Conservation (phyloP, 495 filamentous ascomycete genomes). For the Penicillium subrubescens region DNA sequence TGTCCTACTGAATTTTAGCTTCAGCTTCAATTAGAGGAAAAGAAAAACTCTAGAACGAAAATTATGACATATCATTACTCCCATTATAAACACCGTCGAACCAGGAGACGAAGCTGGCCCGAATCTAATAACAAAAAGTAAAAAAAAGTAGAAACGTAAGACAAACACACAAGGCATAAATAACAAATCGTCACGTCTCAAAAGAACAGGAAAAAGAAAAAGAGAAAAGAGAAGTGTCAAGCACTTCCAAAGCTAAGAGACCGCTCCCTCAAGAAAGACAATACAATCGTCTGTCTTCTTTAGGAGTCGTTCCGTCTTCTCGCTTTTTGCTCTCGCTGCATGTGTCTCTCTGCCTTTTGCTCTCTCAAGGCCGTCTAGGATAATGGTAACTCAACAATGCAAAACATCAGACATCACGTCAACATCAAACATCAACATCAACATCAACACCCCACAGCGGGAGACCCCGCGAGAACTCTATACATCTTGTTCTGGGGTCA, state of each 20-base stretch:
- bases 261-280: neutral
- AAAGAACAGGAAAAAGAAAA: neutral
- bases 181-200: slow-evolving; percentile 40
- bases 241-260: slow-evolving; percentile 1
- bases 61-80: slow-evolving; percentile 32
- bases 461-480: neutral
- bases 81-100: slow-evolving; percentile 36
- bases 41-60: slow-evolving; percentile 8
- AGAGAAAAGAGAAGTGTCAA: neutral
- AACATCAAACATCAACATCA: slow-evolving; percentile 5
- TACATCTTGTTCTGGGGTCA: neutral
- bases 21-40: neutral
- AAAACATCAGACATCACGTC: slow-evolving; percentile 4
- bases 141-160: slow-evolving; percentile 17
- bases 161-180: slow-evolving; percentile 24
- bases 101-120: slow-evolving; percentile 34
- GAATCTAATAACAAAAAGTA: slow-evolving; percentile 20
- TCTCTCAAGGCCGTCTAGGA: neutral
- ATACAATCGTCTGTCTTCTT: neutral
- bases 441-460: neutral
- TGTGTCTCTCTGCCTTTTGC: neutral
- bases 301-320: neutral
- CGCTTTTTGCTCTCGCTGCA: neutral
- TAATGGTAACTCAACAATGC: neutral
- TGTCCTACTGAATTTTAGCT: too few relatives aligned